Evolutionary conservation across 306 rosid genomes (phyloP), one percentile per base, ranked within the genome.

Genomic region (Cicer judaicum): DNA sequence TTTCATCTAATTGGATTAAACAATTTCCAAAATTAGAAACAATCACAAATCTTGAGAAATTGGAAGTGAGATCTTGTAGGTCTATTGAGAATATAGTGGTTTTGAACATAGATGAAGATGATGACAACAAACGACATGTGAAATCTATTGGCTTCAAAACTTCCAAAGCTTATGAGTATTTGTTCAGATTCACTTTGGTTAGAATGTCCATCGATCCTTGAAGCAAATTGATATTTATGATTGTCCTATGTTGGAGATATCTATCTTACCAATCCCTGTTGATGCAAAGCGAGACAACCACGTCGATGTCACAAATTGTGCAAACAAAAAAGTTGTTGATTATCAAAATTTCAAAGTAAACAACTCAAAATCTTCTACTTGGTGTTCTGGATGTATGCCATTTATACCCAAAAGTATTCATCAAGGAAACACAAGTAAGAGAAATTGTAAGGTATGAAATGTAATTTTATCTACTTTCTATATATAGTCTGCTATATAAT

Each of bases 1-100:
- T 64, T 42, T 64, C 69, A 40, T 64, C 11, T 70, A 8, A 65
- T 43, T 43, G 53, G 54, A 65, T 65, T 38, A 5, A 43, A 43
- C 5, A 65, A 2, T 43, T 43, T n/a, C 11, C 54, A 16, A 18
- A 43, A 15, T 43, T 65, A 39, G 40, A 65, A 43, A 19, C 5
- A 43, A 48, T 46, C 12, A 1, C 18, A 0, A 18, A 73, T 2
- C 54, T 73, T 46, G 59, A 73, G 38, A 5, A 0, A 7, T 2
- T 73, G 7, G 0, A 14, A 0, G 12, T 73, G 14, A 0, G 0
- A 0, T 13, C 0, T 0, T 73, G 78, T n/a, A 0, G 1, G 0
- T 5, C 2, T 4, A n/a, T 73, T 1, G 50, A 7, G 50, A 62
- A 21, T 43, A 2, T 59, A 10, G 47, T 71, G 8, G 9, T 10